These are phyloP conservation scores for Bruguiera hainesii DNA, from an alignment of 441 rosid species.

Conservation along the genomic window DNA sequence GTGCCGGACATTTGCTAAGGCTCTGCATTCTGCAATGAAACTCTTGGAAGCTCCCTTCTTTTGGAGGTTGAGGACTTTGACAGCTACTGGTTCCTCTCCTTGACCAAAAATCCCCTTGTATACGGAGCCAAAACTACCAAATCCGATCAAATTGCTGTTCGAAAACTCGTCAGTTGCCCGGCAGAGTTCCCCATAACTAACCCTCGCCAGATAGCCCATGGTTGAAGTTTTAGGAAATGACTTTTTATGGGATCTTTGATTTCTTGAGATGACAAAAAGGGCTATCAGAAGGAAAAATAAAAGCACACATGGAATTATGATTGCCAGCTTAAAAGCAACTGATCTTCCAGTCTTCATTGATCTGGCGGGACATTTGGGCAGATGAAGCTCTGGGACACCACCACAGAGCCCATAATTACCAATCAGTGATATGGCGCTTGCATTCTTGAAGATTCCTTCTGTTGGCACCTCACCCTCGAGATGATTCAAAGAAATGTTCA, in stretches of 20 bases:
- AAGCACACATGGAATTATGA: neutral
- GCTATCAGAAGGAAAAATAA: neutral
- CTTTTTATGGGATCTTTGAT: neutral
- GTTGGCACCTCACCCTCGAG: constrained; percentile 13
- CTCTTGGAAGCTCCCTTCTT: constrained; percentile 10
- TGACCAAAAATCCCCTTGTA: neutral
- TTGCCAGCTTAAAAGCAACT: constrained; percentile 1
- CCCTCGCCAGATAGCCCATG: neutral
- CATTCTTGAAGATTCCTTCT: constrained; percentile 13
- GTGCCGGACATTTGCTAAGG: constrained; percentile 5
- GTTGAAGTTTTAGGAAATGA: neutral
- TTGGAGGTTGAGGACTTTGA: constrained; percentile 15
- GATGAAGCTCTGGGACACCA: neutral
- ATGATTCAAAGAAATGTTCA: constrained; percentile 23
- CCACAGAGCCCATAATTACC: constrained; percentile 19
- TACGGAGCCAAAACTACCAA: constrained; percentile 12
- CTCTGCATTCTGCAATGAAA: constrained; percentile 11
- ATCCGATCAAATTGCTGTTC: neutral
- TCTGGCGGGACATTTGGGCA: constrained; percentile 3
- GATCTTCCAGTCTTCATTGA: neutral
- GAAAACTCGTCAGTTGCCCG: constrained; percentile 4
- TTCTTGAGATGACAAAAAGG: neutral
- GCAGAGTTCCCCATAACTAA: constrained; percentile 25
- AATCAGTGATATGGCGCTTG: constrained; percentile 13
- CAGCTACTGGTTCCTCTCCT: constrained; percentile 1